These are phyloP conservation scores for Ganoderma leucocontextum DNA, from an alignment of 1,284 basidiomycete genomes.

Conservation along the genomic window DNA sequence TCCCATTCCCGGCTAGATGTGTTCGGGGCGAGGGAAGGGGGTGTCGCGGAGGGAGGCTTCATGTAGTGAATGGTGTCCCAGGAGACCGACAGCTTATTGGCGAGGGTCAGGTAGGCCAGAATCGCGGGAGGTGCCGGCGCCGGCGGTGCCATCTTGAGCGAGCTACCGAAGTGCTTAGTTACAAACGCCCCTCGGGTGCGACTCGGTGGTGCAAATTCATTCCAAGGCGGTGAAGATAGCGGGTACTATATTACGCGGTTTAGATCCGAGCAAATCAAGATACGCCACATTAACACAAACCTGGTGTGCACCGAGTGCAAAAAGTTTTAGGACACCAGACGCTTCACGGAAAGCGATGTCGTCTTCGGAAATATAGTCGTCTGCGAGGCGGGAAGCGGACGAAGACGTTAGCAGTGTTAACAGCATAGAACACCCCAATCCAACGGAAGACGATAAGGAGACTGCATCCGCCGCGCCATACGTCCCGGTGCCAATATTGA, in stretches of 20 bases:
- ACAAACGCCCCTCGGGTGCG: conserved; percentile 28
- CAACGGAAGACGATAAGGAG: no score
- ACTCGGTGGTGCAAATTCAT: conserved; percentile 56
- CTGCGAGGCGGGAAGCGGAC: conserved; percentile 42
- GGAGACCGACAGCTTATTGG: conserved; percentile 49
- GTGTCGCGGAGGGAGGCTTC: conserved; percentile 48
- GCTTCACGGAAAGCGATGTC: conserved; percentile 51
- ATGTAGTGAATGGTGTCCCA: conserved; percentile 42
- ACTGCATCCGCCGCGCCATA: background rate
- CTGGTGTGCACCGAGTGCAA: conserved; percentile 72
- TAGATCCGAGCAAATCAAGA: background rate
- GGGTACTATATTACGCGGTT: conserved; percentile 55
- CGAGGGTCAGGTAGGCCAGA: conserved; percentile 68
- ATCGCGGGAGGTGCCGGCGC: conserved; percentile 74
- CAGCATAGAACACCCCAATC: background rate
- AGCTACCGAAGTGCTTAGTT: conserved; percentile 44
- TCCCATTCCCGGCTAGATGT: conserved; percentile 43
- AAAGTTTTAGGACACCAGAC: conserved; percentile 60
- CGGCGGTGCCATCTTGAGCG: conserved; percentile 62
- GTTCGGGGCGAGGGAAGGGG: conserved; percentile 40
- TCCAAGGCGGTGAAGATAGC: conserved; percentile 63
- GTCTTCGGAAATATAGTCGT: conserved; percentile 53
- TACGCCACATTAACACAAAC: conserved; percentile 45
- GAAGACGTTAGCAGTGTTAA: background rate
- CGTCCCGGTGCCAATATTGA: background rate